Evolutionary conservation across 805 yeast species (phyloP), one percentile per base, ranked within the genome.

Genomic region (Brettanomyces custersianus): DNA sequence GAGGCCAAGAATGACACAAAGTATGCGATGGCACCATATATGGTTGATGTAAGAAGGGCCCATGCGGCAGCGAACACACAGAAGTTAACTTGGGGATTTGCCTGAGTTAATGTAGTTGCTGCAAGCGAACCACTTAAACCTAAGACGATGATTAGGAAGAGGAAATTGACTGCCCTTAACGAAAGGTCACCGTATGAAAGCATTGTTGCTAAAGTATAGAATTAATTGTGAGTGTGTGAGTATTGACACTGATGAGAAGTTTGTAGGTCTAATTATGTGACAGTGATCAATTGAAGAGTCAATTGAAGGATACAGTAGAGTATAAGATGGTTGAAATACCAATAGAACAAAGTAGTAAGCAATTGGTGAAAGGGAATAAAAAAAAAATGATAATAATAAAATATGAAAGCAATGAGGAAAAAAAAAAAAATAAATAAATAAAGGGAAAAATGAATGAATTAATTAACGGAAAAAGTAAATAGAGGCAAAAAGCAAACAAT

Each of bases 61-160:
- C 82, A 92, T 26, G 90, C 85, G 29, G 94, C 77, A 26, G 95
- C 77, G 58, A 92, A 92, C 40, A 92, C 75, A 45, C 72, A 80
- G 61, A 82, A 87, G 69, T 86, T 87, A 45, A 92, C 94, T 63
- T 92, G 92, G 33, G 95, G 78, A 56, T 73, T 66, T 48, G 55
- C 54, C 52, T 73, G 77, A 39, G 39, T 36, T 27, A 52, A 48
- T 25, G 73, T 63, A 43, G 81, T 72, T 42, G 84, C 83, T 40
- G 85, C 80, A 52, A 90, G 74, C n/a, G 92, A 80, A 48, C 87
- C 95, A 46, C 92, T 74, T 52, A 90, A 70, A 59, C 96, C 98
- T 43, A 92, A 74, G 38, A 78, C 73, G 52, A 88, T 74, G 40
- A 77, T 77, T 45, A 87, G 71, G 63, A 85, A 78, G 51, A 75